Evolutionary conservation across 176 grass and related monocot genomes (phyloP).

Genomic region (Aegilops sharonensis): DNA sequence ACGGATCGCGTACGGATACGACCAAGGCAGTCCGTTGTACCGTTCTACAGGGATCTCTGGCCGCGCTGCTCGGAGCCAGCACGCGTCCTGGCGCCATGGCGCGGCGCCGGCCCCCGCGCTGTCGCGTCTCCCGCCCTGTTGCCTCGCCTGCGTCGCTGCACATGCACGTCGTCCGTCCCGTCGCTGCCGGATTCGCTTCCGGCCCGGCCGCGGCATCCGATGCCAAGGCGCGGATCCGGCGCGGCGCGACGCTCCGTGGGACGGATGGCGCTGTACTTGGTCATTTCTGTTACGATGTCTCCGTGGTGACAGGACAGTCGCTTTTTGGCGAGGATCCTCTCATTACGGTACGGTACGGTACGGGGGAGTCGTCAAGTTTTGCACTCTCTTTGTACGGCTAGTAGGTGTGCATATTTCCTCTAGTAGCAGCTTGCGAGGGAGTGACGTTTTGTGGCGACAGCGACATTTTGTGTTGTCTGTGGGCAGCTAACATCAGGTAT

Average conservation of each 20-base stretch:
- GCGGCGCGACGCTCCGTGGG: not conserved
- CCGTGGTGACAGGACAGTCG: not conserved
- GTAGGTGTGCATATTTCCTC: too few species aligned
- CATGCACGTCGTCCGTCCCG: not conserved
- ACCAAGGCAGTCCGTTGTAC: not conserved
- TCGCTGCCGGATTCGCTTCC: not conserved
- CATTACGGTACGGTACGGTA: not conserved
- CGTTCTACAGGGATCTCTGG: not conserved
- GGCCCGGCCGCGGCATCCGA: not conserved
- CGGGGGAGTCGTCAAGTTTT: not conserved
- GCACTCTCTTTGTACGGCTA: not conserved
- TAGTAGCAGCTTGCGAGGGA: too few species aligned
- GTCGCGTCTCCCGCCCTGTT: not conserved
- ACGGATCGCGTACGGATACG: not conserved
- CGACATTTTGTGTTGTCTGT: too few species aligned
- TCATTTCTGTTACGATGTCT: not conserved
- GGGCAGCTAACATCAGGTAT: too few species aligned
- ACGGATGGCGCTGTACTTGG: not conserved
- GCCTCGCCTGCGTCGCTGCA: not conserved
- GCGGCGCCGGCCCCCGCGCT: not conserved
- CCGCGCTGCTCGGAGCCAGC: not conserved
- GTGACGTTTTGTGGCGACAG: too few species aligned
- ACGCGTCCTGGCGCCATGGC: slow-evolving; percentile 8
- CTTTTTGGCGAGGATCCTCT: not conserved
- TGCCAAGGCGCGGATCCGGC: not conserved